These are phyloP conservation scores for Cordyceps fumosorosea DNA, from an alignment of 2,329 filamentous ascomycete genomes.

Conservation along the genomic window DNA sequence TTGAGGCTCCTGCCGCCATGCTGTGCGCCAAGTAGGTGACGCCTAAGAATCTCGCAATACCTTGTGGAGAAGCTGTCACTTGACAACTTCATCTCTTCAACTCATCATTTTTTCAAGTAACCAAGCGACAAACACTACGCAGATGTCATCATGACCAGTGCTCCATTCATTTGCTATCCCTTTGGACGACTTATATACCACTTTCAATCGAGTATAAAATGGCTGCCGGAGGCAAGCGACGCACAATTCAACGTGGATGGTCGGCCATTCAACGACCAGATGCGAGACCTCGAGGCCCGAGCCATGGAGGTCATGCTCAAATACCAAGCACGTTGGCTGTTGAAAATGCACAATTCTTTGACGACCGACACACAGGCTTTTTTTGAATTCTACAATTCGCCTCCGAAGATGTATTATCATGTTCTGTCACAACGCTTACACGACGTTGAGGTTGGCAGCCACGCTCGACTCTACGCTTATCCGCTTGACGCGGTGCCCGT, in stretches of 20 bases:
- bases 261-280: background rate
- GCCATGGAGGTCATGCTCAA: too few species aligned
- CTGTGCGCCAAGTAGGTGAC: background rate
- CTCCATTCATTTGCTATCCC: background rate
- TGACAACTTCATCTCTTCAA: background rate
- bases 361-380: too few species aligned
- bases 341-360: too few species aligned
- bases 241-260: background rate
- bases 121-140: background rate
- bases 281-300: too few species aligned
- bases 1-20: background rate
- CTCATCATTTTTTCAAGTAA: background rate
- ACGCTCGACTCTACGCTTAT: constrained; percentile 63
- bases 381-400: too few species aligned
- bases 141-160: background rate
- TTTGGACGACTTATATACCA: background rate
- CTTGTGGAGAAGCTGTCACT: background rate
- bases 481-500: constrained; percentile 59
- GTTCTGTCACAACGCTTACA: constrained; percentile 35
- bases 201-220: background rate
- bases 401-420: too few species aligned
- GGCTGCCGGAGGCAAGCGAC: background rate
- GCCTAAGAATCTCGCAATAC: background rate
- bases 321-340: too few species aligned
- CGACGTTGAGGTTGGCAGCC: constrained; percentile 52